phyloP scores from a whole-genome alignment of 2,329 filamentous ascomycete species.

The Fusarium bactridioides region DNA sequence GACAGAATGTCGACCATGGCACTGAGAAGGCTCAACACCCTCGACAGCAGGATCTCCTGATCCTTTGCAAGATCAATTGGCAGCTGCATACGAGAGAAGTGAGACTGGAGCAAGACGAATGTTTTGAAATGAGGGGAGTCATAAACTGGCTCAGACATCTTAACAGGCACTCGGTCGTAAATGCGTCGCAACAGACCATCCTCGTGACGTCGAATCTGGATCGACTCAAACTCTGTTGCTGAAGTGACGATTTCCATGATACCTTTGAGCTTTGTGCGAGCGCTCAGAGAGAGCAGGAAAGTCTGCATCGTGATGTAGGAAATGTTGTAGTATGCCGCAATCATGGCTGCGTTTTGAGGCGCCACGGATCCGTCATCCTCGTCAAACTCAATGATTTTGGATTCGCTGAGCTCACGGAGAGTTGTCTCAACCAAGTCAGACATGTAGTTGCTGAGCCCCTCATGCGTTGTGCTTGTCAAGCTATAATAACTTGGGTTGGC shows the following conservation, averaged over 20 bases:
- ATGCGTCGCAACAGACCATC: conserved; percentile 87
- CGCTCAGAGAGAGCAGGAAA: conserved; percentile 88
- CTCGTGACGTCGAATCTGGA: conserved; percentile 94
- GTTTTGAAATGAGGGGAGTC: conserved; percentile 99
- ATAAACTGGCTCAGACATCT: conserved; percentile 86
- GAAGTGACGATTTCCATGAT: conserved; percentile 97
- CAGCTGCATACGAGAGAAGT: conserved; percentile 96
- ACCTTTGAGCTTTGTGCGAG: conserved; percentile 92
- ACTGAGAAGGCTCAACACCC: conserved; percentile 86
- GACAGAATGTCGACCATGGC: conserved; percentile 95
- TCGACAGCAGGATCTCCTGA: conserved; percentile 85
- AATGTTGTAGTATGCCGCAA: conserved; percentile 98
- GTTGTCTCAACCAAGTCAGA: conserved; percentile 95
- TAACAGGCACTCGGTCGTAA: conserved; percentile 93
- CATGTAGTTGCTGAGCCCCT: conserved; percentile 91
- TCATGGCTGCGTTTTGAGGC: conserved; percentile 96
- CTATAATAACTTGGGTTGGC: conserved; percentile 98
- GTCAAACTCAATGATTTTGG: conserved; percentile 94
- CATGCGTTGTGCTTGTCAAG: conserved; percentile 85
- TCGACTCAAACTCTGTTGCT: conserved; percentile 93
- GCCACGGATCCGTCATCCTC: conserved; percentile 90
- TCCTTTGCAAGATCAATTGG: conserved; percentile 96
- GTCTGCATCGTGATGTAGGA: conserved; percentile 99
- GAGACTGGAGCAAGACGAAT: conserved; percentile 94
- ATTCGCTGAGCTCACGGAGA: conserved; percentile 87